Conservation (phyloP, 2,329 filamentous ascomycete genomes). For the Clarireedia monteithiana region DNA sequence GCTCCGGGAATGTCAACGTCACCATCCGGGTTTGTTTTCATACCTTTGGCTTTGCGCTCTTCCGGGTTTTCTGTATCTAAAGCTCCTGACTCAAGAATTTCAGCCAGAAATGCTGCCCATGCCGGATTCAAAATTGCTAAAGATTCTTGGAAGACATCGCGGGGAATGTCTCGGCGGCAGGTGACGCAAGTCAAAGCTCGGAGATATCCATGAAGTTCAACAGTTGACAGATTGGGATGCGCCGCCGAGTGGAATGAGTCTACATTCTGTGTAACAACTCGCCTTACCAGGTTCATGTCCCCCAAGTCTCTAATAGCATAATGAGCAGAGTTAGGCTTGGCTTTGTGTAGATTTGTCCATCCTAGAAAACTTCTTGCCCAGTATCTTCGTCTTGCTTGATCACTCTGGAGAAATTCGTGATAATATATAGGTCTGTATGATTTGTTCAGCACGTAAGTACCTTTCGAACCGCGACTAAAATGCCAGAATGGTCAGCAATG, state of each 20-base stretch:
- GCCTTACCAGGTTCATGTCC: slow-evolving; percentile 61
- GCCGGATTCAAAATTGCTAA: slow-evolving; percentile 74
- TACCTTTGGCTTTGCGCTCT: slow-evolving; percentile 57
- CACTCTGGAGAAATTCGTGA: slow-evolving; percentile 70
- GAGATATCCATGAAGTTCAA: slow-evolving; percentile 89
- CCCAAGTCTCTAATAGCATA: slow-evolving; percentile 67
- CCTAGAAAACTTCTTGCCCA: slow-evolving; percentile 94
- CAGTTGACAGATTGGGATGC: slow-evolving; percentile 65
- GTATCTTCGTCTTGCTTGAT: slow-evolving; percentile 69
- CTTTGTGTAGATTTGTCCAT: slow-evolving; percentile 74
- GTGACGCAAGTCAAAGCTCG: slow-evolving; percentile 72
- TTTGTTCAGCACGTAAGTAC: slow-evolving; percentile 89
- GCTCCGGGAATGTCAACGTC: slow-evolving; percentile 86
- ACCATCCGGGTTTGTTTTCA: slow-evolving; percentile 87
- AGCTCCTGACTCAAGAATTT: slow-evolving; percentile 66
- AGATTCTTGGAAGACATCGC: slow-evolving; percentile 67
- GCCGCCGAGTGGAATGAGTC: slow-evolving; percentile 83
- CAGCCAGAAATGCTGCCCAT: slow-evolving; percentile 70
- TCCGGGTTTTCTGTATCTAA: slow-evolving; percentile 69
- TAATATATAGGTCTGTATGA: slow-evolving; percentile 88
- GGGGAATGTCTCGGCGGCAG: slow-evolving; percentile 64
- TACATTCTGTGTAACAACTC: slow-evolving; percentile 91
- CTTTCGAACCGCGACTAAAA: slow-evolving; percentile 54
- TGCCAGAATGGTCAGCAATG: not conserved
- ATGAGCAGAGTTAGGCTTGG: slow-evolving; percentile 75